Percentiles rank a stretch among this genome's conserved stretches.
Evolutionary conservation across 2,329 filamentous ascomycete species (phyloP).

Genomic region (Cladosporium austrohemisphaericum): DNA sequence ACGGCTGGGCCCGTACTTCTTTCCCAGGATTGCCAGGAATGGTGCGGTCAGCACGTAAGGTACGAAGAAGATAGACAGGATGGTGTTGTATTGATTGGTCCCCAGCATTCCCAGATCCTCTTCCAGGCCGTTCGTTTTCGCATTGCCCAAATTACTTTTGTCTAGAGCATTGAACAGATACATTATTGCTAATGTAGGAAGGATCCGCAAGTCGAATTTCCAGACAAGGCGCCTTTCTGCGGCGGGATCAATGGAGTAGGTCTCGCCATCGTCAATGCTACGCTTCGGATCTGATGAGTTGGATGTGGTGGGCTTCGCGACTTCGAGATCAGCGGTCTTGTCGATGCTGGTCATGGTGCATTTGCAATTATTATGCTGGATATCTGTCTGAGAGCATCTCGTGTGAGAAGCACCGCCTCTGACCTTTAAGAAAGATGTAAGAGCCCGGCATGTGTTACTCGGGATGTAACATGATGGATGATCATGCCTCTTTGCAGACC

Average conservation of each 20-base stretch:
- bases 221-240: constrained; percentile 50
- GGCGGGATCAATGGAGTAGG: constrained; percentile 38
- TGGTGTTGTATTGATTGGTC: constrained; percentile 60
- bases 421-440: too few relatives aligned
- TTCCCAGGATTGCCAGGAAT: constrained; percentile 63
- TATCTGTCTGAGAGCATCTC: too few relatives aligned
- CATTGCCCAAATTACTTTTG: constrained; percentile 38
- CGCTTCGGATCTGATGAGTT: neutral
- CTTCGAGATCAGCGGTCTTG: neutral
- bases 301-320: neutral
- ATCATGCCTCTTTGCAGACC: too few relatives aligned
- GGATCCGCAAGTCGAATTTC: constrained; percentile 53
- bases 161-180: constrained; percentile 56
- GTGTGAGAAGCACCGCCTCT: too few relatives aligned
- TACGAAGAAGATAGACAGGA: constrained; percentile 70
- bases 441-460: too few relatives aligned
- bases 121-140: constrained; percentile 42
- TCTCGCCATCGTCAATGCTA: constrained; percentile 3
- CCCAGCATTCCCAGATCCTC: constrained; percentile 56
- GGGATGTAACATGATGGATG: too few relatives aligned
- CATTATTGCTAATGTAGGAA: constrained; percentile 59
- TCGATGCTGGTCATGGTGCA: constrained; percentile 1
- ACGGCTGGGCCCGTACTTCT: constrained; percentile 61
- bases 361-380: too few relatives aligned
- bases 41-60: constrained; percentile 69